Conservation (phyloP, 2,329 filamentous ascomycete genomes). For the Aureobasidium sp. region DNA sequence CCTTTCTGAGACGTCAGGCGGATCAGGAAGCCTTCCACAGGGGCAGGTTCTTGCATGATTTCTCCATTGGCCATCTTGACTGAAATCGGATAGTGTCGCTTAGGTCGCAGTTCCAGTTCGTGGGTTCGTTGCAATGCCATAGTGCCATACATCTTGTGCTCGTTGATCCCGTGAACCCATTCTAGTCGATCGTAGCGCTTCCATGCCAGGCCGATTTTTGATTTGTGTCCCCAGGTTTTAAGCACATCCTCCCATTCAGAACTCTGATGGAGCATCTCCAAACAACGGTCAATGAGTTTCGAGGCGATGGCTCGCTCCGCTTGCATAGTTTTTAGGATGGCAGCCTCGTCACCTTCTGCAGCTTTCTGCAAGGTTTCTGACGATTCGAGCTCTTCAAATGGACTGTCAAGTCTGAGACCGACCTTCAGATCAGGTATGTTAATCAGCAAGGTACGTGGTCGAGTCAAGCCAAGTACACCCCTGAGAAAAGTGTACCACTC, state of each 20-base stretch:
- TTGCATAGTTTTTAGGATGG: constrained; percentile 37
- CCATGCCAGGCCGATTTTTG: constrained; percentile 60
- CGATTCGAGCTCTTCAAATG: constrained; percentile 49
- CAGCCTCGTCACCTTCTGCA: constrained; percentile 41
- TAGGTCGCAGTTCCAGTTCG: constrained; percentile 59
- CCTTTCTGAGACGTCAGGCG: constrained; percentile 59
- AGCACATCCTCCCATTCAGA: constrained; percentile 55
- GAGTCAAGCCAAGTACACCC: constrained; percentile 52
- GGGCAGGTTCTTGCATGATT: constrained; percentile 51
- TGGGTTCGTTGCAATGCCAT: constrained; percentile 61
- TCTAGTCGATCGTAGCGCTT: constrained; percentile 62
- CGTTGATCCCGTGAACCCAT: constrained; percentile 60
- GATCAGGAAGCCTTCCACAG: constrained; percentile 60
- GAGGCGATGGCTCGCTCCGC: constrained; percentile 51
- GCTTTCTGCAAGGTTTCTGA: constrained; percentile 36
- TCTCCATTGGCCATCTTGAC: constrained; percentile 36
- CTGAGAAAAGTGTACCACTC: constrained; percentile 64
- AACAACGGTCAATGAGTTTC: constrained; percentile 50
- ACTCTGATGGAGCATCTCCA: constrained; percentile 51
- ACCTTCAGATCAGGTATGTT: constrained; percentile 58
- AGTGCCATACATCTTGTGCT: constrained; percentile 62
- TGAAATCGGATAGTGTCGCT: constrained; percentile 56
- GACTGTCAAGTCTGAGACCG: constrained; percentile 51
- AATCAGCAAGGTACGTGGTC: constrained; percentile 51
- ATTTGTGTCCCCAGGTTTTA: constrained; percentile 50